Conservation (phyloP, 139 green algal genomes). For the Deuterostichococcus epilithicus region DNA sequence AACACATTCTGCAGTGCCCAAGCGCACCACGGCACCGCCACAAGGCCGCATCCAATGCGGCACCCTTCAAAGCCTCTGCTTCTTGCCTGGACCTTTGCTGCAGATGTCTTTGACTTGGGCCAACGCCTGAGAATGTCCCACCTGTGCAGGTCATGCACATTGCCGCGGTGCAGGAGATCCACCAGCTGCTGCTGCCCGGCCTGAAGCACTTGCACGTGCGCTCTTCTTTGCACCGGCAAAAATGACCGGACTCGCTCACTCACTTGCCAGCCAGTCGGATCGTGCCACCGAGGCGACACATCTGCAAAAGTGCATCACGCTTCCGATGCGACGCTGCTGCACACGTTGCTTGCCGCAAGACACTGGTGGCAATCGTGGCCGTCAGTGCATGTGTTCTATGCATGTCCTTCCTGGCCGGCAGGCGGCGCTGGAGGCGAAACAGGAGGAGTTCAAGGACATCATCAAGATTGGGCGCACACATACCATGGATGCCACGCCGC, state of each 20-base stretch:
- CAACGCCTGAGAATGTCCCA: background rate
- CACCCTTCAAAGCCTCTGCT: no score
- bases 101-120: background rate
- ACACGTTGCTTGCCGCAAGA: no score
- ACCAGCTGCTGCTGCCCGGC: conserved; percentile 63
- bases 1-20: no score
- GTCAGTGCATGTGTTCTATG: background rate
- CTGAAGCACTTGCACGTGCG: conserved; percentile 67
- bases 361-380: no score
- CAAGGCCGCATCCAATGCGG: no score
- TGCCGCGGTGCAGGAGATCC: conserved; percentile 68
- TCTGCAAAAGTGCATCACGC: background rate
- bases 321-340: no score
- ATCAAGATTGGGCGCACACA: conserved; percentile 98
- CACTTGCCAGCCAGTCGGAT: no score
- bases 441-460: conserved; percentile 73
- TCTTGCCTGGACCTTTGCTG: background rate
- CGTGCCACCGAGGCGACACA: no score
- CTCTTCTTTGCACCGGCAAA: background rate
- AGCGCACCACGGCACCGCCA: no score
- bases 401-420: conserved; percentile 11
- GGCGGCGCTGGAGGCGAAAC: conserved; percentile 62
- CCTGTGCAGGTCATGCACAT: conserved; percentile 85
- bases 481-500: conserved; percentile 88
- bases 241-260: no score